These are phyloP conservation scores for Fusarium sp. DNA, from an alignment of 2,329 filamentous ascomycete genomes.

Conservation along the genomic window DNA sequence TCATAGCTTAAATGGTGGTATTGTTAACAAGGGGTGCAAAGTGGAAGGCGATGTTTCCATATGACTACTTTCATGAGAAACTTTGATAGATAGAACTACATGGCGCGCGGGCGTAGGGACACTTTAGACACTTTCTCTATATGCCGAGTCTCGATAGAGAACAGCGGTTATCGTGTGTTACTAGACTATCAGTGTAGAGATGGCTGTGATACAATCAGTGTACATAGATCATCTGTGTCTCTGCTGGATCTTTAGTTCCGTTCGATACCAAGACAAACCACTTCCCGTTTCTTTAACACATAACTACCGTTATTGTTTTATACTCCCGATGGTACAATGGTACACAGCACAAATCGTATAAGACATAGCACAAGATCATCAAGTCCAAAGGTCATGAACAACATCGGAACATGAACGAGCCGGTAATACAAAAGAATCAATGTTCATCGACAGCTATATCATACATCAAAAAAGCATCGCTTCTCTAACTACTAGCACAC, in stretches of 20 bases:
- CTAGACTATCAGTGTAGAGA: neutral
- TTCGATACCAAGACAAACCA: neutral
- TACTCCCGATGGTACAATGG: neutral
- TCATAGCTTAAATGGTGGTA: neutral
- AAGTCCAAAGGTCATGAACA: neutral
- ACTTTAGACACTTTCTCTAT: neutral
- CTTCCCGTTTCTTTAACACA: neutral
- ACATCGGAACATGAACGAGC: neutral
- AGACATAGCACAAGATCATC: neutral
- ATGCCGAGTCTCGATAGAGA: neutral
- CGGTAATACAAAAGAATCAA: constrained; percentile 12
- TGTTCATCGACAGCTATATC: constrained; percentile 29
- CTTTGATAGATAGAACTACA: neutral
- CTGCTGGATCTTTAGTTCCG: neutral
- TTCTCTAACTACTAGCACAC: constrained; percentile 13
- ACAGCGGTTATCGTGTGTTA: neutral
- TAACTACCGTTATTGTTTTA: neutral
- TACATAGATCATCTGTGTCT: neutral
- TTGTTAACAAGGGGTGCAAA: neutral
- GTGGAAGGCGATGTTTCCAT: neutral
- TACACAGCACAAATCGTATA: neutral
- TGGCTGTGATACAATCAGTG: neutral
- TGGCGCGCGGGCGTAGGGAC: neutral
- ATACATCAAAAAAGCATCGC: constrained; percentile 27
- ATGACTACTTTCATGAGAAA: neutral